phyloP scores from a whole-genome alignment of 1,284 basidiomycete genomes.

The Pseudozyma tsukubaensis region DNA sequence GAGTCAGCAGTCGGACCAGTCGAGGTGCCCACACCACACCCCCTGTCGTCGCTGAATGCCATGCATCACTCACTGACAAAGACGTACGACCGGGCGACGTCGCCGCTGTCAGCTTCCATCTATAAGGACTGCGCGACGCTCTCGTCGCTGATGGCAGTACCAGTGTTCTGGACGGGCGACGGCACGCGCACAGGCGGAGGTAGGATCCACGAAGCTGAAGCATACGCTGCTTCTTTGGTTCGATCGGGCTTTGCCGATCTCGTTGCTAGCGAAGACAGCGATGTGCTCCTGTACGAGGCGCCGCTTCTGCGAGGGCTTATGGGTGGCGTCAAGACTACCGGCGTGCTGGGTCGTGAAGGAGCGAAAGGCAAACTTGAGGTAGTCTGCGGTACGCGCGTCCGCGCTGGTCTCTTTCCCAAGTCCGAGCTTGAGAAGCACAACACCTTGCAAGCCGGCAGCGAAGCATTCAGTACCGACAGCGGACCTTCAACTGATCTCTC shows the following conservation, averaged over 20 bases:
- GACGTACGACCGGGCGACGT: conserved; percentile 53
- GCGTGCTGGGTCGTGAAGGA: conserved; percentile 14
- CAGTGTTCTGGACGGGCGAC: conserved; percentile 64
- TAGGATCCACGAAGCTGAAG: conserved; percentile 67
- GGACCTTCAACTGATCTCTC: background rate
- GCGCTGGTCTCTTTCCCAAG: conserved; percentile 45
- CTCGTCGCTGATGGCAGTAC: conserved; percentile 54
- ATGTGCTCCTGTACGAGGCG: conserved; percentile 67
- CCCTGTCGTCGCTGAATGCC: conserved; percentile 26
- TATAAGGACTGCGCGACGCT: conserved; percentile 58
- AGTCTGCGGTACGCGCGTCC: conserved; percentile 49
- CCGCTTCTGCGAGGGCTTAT: conserved; percentile 63
- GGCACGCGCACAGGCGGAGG: conserved; percentile 54
- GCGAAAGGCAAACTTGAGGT: conserved; percentile 50
- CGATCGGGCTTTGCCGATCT: conserved; percentile 60
- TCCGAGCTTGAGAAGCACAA: conserved; percentile 21
- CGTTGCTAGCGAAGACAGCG: conserved; percentile 68
- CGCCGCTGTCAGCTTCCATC: conserved; percentile 43
- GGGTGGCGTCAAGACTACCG: conserved; percentile 31
- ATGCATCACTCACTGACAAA: conserved; percentile 46
- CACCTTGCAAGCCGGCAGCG: background rate
- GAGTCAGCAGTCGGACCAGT: conserved; percentile 2
- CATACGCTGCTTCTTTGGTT: conserved; percentile 64
- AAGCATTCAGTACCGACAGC: background rate
- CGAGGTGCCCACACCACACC: background rate